These are phyloP conservation scores for Macrocybe gigantea DNA, from an alignment of 768 basidiomycete species.

Conservation along the genomic window DNA sequence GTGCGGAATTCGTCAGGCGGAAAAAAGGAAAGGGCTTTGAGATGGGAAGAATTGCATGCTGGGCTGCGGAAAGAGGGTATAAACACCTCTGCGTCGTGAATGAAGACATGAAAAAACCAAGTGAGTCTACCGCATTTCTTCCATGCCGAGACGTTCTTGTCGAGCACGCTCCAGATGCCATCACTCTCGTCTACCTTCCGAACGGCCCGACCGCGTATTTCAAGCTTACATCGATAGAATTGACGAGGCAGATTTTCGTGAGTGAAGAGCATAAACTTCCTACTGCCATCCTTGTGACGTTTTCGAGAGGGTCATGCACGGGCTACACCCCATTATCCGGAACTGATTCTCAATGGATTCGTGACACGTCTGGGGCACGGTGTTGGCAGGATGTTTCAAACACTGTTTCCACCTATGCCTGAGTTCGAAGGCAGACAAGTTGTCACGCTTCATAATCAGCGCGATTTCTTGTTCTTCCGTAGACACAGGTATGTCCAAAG, in stretches of 20 bases:
- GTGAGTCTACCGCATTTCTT: conserved; percentile 41
- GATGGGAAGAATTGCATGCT: conserved; percentile 84
- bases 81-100: conserved; percentile 90
- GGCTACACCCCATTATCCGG: conserved; percentile 89
- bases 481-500: conserved; percentile 68
- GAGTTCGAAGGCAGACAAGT: conserved; percentile 97
- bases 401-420: conserved; percentile 90
- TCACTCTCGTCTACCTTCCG: conserved; percentile 88
- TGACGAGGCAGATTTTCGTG: conserved; percentile 84
- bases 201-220: conserved; percentile 94
- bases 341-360: conserved; percentile 92
- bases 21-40: conserved; percentile 90
- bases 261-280: conserved; percentile 16
- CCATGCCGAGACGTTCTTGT: conserved; percentile 1
- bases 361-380: conserved; percentile 90
- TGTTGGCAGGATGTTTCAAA: conserved; percentile 94
- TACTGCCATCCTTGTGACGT: background rate
- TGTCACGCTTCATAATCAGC: conserved; percentile 94
- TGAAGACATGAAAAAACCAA: conserved; percentile 91
- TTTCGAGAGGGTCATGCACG: conserved; percentile 79
- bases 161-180: conserved; percentile 56
- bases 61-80: conserved; percentile 88
- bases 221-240: conserved; percentile 83
- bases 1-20: conserved; percentile 81
- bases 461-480: conserved; percentile 97